These are phyloP conservation scores for Naegleria gruberi DNA, from an alignment of 208 protist genomes.

Conservation along the genomic window DNA sequence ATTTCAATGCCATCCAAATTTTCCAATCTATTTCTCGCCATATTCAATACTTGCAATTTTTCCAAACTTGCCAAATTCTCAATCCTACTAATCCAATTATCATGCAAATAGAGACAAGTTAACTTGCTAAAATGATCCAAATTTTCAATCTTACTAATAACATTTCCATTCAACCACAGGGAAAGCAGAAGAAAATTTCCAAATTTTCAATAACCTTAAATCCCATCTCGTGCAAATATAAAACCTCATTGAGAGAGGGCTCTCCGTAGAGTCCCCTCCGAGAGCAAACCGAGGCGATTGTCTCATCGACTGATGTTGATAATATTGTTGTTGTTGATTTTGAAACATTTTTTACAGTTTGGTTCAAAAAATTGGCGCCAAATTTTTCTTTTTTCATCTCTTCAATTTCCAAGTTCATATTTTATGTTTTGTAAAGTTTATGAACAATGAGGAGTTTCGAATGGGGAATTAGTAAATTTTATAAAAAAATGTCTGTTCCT, in stretches of 20 bases:
- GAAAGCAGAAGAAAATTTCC: conserved; percentile 58
- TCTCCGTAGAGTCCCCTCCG: conserved; percentile 71
- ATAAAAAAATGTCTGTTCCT: no score
- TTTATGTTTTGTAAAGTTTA: no score
- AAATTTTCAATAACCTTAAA: conserved; percentile 64
- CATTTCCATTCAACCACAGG: conserved; percentile 85
- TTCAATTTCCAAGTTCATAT: no score
- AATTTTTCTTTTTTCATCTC: no score
- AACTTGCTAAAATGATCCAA: conserved; percentile 67
- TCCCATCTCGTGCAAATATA: conserved; percentile 82
- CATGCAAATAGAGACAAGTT: conserved; percentile 77
- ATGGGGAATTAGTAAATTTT: no score
- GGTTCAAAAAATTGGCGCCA: no score
- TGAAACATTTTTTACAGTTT: no score
- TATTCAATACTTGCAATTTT: conserved; percentile 70
- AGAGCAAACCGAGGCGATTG: no score
- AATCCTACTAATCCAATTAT: conserved; percentile 74
- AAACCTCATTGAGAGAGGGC: conserved; percentile 79
- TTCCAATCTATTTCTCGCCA: conserved; percentile 73
- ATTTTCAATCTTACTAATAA: conserved; percentile 52
- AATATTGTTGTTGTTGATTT: no score
- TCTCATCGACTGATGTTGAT: no score
- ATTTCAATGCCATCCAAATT: conserved; percentile 40
- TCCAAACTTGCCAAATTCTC: conserved; percentile 67
- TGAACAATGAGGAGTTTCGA: no score